Evolutionary conservation across 768 basidiomycete genomes (phyloP), one percentile per base, ranked within the genome.

Genomic region (Boletellus emodensis): DNA sequence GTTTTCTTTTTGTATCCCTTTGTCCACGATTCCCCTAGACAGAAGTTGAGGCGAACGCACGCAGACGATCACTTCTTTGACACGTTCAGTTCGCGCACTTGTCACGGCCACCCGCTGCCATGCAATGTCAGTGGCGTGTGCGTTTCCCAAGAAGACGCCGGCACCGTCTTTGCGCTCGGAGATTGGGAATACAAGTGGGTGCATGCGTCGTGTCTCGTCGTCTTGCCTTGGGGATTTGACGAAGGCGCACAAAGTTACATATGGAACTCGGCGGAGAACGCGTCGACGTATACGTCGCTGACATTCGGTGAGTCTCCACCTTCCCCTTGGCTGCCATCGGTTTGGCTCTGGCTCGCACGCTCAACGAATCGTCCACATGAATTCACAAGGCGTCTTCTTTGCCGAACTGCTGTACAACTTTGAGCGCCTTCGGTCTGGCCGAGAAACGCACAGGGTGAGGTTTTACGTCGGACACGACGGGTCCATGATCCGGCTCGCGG

Each of bases 181-280:
- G 79, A 80, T 51, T 83, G 80, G 79, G 81, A 83, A 61, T 82
- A 83, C 52, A 77, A 70, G 50, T 84, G 67, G 63, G 52, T 50
- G 4, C 17, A 6, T 13, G 33, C 13, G 26, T 24, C 32, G 32
- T 36, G 43, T 48, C 24, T 14, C 43, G 34, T 8, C 22, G 5
- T n/a, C 3, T 30, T 30, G 30, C 30, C 30, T 30, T 30, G 30
- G 30, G 6, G 0, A 4, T 3, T 40, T 57, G 44, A 56, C 26
- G 10, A 30, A 30, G 32, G 14, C 22, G 0, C 26, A 1, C 42
- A 14, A 55, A 78, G 77, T 43, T 79, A 79, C 55, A 76, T 79
- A 57, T 79, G 75, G 73, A 77, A 75, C 51, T 55, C 70, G 0
- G 78, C 77, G 4, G 64, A 71, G 49, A 75, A 75, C 44, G 65